Evolutionary conservation across 169 alveolate genomes (phyloP), one percentile per base, ranked within the genome.

Genomic region (Plasmodium fragile): DNA sequence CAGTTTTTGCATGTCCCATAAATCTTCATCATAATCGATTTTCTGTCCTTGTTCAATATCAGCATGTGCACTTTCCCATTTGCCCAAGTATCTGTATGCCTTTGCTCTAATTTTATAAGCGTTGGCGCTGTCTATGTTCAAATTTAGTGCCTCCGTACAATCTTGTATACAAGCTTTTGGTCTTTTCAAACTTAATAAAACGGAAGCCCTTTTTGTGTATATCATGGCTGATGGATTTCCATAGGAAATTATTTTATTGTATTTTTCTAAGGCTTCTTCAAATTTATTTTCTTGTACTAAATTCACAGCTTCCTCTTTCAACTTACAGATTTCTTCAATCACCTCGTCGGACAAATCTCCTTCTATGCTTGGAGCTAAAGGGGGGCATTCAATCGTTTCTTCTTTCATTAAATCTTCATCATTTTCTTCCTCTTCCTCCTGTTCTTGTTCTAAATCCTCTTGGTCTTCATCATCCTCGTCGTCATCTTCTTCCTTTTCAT

Each of bases 151-250:
- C 92, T 92, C 97, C 7, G 94, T 95, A 75, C 97, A 96, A 91
- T 96, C 97, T 81, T 96, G 69, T 43, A 91, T 81, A 83, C 97
- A 95, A 18, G 97, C 97, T 59, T 87, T 92, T 11, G 93, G 93
- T 45, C 97, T 81, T 55, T 89, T 90, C 81, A 92, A 82, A 43
- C 91, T 94, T 81, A 96, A 82, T 59, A 95, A 95, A 70, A 93
- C 87, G 4, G 95, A 96, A 2, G 97, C 97, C 81, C 97, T 83
- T 45, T 95, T 94, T 8, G 97, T 94, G 91, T 96, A 96, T 41
- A 96, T 95, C 89, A 96, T 92, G 52, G 97, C 97, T 1, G 96
- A 93, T 34, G 97, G 96, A 81, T 94, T 96, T 34, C 97, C 97
- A 32, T 82, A 55, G 3, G 81, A 83, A 53, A 96, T 82, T 22